These are phyloP conservation scores for Paulownia fortunei DNA, from an alignment of 257 asterid species.

Conservation along the genomic window DNA sequence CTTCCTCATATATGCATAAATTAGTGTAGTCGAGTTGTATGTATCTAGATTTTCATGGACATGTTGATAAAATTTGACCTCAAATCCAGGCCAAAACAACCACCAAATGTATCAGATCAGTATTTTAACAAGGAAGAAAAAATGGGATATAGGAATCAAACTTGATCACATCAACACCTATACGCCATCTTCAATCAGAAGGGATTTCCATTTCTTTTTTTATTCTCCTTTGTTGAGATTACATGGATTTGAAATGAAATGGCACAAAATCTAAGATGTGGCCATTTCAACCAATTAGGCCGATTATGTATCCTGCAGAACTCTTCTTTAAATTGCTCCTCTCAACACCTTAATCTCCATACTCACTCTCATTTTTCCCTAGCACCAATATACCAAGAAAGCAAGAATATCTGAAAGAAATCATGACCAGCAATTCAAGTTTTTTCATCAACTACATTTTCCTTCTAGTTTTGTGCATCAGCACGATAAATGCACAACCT, in stretches of 20 bases:
- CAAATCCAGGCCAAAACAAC: too few species aligned
- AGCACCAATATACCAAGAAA: neutral
- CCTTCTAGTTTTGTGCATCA: conserved; percentile 21
- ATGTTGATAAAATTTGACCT: neutral
- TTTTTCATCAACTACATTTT: conserved; percentile 20
- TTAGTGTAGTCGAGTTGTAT: neutral
- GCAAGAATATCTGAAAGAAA: neutral
- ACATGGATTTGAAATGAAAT: conserved; percentile 19
- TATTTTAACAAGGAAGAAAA: neutral
- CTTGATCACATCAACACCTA: neutral
- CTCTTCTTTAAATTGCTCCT: conserved; percentile 36
- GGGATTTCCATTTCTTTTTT: conserved; percentile 16
- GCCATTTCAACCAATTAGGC: conserved; percentile 51
- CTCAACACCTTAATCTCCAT: conserved; percentile 6
- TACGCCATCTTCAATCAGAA: conserved; percentile 27
- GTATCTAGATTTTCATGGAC: neutral
- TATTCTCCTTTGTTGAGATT: conserved; percentile 37
- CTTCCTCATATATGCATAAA: conserved; percentile 10
- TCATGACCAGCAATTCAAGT: conserved; percentile 26
- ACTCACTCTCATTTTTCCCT: neutral
- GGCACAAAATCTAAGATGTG: conserved; percentile 38
- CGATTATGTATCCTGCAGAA: neutral
- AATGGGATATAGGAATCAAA: neutral
- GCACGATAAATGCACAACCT: conserved; percentile 51
- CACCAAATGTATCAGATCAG: too few species aligned